Conservation (phyloP, 768 basidiomycete genomes). For the Agaricus subrufescens region DNA sequence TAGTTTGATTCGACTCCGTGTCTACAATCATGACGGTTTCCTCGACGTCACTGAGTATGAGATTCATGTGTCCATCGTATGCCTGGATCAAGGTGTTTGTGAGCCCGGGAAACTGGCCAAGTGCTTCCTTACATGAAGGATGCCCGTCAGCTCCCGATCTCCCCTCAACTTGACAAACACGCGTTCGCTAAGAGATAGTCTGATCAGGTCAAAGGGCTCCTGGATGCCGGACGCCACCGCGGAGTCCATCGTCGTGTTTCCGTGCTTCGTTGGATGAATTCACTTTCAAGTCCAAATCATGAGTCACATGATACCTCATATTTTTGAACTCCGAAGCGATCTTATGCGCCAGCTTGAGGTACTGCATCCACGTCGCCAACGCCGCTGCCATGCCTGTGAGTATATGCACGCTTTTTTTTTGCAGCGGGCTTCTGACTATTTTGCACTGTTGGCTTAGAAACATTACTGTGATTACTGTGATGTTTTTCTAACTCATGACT, state of each 20-base stretch:
- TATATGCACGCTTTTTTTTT: slow-evolving; percentile 8
- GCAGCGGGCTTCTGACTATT: slow-evolving; percentile 1
- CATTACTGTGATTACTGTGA: slow-evolving; percentile 94
- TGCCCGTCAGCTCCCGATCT: slow-evolving; percentile 86
- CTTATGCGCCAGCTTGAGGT: not conserved
- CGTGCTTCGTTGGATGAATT: not conserved
- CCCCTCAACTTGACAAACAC: slow-evolving; percentile 97
- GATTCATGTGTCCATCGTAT: slow-evolving; percentile 99
- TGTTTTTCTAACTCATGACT: slow-evolving; percentile 93
- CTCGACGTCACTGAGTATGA: slow-evolving; percentile 96
- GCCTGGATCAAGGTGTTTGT: slow-evolving; percentile 50
- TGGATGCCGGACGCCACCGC: slow-evolving; percentile 68
- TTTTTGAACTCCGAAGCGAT: slow-evolving; percentile 24
- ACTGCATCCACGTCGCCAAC: slow-evolving; percentile 8
- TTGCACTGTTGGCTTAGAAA: slow-evolving; percentile 47
- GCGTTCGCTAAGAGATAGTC: slow-evolving; percentile 93
- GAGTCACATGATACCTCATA: slow-evolving; percentile 15
- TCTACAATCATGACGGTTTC: slow-evolving; percentile 98
- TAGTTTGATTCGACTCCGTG: slow-evolving; percentile 54
- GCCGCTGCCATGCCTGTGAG: slow-evolving; percentile 59
- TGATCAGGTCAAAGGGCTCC: slow-evolving; percentile 96
- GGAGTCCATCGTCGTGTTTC: slow-evolving; percentile 49
- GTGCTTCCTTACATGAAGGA: slow-evolving; percentile 72
- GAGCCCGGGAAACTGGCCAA: slow-evolving; percentile 9
- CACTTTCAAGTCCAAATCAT: not conserved